phyloP scores from a whole-genome alignment of 768 basidiomycete species.

The Suillus subluteus region DNA sequence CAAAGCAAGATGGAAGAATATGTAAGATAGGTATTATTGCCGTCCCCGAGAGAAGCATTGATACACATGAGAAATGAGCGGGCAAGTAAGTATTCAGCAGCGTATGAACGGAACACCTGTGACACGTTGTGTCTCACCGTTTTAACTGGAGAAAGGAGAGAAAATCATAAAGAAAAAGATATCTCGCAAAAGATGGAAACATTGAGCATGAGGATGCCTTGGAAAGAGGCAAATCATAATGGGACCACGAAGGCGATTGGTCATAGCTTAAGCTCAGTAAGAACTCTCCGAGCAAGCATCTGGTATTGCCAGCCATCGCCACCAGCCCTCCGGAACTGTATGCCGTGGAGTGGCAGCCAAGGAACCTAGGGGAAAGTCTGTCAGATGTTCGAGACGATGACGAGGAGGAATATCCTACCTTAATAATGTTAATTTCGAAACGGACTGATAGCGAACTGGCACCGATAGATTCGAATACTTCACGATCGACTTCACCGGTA shows the following conservation, averaged over 20 bases:
- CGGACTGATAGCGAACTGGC: slow-evolving; percentile 84
- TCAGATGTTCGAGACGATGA: slow-evolving; percentile 8
- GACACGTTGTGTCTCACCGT: slow-evolving; percentile 11
- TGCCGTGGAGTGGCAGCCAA: slow-evolving; percentile 90
- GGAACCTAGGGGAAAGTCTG: slow-evolving; percentile 64
- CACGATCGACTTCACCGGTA: slow-evolving; percentile 67
- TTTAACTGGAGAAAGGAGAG: slow-evolving; percentile 1
- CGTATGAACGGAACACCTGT: slow-evolving; percentile 9
- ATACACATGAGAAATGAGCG: slow-evolving; percentile 16
- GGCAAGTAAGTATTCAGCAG: slow-evolving; percentile 14
- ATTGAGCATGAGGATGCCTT: slow-evolving; percentile 22
- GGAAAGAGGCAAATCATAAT: slow-evolving; percentile 7
- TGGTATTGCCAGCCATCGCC: slow-evolving; percentile 98
- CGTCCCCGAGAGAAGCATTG: slow-evolving; percentile 15
- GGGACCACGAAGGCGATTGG: slow-evolving; percentile 8
- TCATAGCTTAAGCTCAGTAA: slow-evolving; percentile 88
- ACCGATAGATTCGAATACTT: slow-evolving; percentile 73
- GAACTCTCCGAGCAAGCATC: slow-evolving; percentile 86
- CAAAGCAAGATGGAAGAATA: slow-evolving; percentile 5
- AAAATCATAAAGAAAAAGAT: slow-evolving; percentile 15
- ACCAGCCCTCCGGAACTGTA: slow-evolving; percentile 89
- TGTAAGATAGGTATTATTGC: slow-evolving; percentile 16
- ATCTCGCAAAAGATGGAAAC: slow-evolving; percentile 23
- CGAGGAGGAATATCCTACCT: slow-evolving; percentile 50
- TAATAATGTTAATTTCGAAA: slow-evolving; percentile 97